These are phyloP conservation scores for Coemansia reversa DNA, from an alignment of 192 early-diverging fungal species.

Conservation along the genomic window DNA sequence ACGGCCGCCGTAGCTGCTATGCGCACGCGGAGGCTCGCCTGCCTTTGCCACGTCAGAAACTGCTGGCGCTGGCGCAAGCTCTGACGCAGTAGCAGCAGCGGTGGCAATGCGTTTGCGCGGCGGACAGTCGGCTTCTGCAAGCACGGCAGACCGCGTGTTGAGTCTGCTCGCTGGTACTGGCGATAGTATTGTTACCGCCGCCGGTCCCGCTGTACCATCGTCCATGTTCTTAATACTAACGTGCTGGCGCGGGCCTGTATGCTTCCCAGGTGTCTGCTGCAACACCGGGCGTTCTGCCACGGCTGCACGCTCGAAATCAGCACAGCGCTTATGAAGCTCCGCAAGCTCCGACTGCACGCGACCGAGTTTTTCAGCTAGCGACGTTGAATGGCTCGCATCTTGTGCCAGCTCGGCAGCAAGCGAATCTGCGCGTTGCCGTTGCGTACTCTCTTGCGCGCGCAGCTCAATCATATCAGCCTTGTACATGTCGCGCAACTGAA, in stretches of 20 bases:
- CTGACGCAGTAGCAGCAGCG: conserved; percentile 1
- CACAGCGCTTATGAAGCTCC: conserved; percentile 16
- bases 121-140: conserved; percentile 12
- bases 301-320: conserved; percentile 19
- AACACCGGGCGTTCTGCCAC: conserved; percentile 18
- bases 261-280: conserved; percentile 28
- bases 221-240: conserved; percentile 3
- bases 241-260: conserved; percentile 26
- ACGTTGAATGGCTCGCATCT: neutral
- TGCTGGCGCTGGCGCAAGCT: conserved; percentile 1
- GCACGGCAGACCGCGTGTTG: conserved; percentile 23
- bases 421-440: conserved; percentile 34
- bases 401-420: conserved; percentile 23
- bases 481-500: conserved; percentile 45
- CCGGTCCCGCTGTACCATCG: neutral
- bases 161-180: conserved; percentile 40
- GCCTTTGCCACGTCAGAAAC: conserved; percentile 3
- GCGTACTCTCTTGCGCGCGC: conserved; percentile 38
- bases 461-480: conserved; percentile 40
- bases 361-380: conserved; percentile 11
- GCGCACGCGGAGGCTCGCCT: conserved; percentile 19
- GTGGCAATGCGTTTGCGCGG: conserved; percentile 41
- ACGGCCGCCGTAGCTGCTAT: conserved; percentile 48
- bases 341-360: conserved; percentile 19
- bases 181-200: conserved; percentile 25